Evolutionary conservation across 2,329 filamentous ascomycete genomes (phyloP).

Genomic region (Colletotrichum sp.): DNA sequence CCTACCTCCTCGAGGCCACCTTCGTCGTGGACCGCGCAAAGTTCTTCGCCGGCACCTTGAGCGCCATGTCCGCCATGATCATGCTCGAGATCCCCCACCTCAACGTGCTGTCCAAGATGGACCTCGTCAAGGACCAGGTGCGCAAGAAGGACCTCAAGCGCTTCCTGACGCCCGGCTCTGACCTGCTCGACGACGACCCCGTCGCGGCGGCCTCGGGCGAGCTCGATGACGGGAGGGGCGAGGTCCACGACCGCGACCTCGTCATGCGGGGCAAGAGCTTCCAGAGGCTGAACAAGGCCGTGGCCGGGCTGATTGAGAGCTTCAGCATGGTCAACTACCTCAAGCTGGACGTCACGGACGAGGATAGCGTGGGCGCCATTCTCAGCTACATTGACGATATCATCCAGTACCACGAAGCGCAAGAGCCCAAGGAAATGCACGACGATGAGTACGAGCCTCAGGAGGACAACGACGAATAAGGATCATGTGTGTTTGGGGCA

Average conservation of each 20-base stretch:
- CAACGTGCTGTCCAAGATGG: slow-evolving; percentile 98
- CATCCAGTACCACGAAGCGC: slow-evolving; percentile 91
- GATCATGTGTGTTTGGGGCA: neutral
- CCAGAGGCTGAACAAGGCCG: slow-evolving; percentile 81
- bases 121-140: slow-evolving; percentile 89
- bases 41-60: slow-evolving; percentile 94
- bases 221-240: slow-evolving; percentile 56
- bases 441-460: slow-evolving; percentile 52
- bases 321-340: slow-evolving; percentile 98
- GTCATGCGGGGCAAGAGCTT: slow-evolving; percentile 85
- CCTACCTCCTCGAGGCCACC: slow-evolving; percentile 93
- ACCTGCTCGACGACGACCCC: slow-evolving; percentile 81
- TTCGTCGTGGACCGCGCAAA: slow-evolving; percentile 96
- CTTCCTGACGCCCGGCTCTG: slow-evolving; percentile 86
- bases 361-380: slow-evolving; percentile 86
- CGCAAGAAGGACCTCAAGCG: slow-evolving; percentile 87
- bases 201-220: slow-evolving; percentile 27
- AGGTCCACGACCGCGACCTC: slow-evolving; percentile 69
- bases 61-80: slow-evolving; percentile 98
- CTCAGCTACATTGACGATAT: slow-evolving; percentile 94
- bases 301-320: slow-evolving; percentile 90
- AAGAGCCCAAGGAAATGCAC: slow-evolving; percentile 84
- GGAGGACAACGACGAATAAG: slow-evolving; percentile 20
- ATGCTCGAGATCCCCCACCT: slow-evolving; percentile 97
- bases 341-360: slow-evolving; percentile 85